A percentile compares a stretch with the other conserved stretches of the same genome.
Conservation (phyloP, 257 asterid species). For the Scutellaria barbata region DNA sequence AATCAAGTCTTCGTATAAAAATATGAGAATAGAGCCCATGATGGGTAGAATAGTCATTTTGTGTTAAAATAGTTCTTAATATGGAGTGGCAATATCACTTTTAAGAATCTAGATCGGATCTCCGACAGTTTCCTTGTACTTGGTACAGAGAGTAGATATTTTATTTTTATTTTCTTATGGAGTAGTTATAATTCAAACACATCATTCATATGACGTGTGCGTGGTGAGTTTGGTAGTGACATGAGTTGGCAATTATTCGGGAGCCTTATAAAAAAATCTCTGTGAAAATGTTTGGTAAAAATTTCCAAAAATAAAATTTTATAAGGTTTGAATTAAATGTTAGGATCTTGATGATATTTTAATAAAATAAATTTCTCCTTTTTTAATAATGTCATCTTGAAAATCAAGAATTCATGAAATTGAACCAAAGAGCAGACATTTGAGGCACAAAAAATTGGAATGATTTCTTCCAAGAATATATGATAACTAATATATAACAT, state of each 20-base stretch:
- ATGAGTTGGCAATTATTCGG: too few relatives aligned
- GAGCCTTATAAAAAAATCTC: too few relatives aligned
- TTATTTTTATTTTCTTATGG: too few relatives aligned
- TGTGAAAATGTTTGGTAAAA: too few relatives aligned
- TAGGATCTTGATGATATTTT: too few relatives aligned
- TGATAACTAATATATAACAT: not conserved
- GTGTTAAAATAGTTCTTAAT: not conserved
- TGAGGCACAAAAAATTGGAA: not conserved
- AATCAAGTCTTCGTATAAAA: too few relatives aligned
- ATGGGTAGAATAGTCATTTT: slow-evolving; percentile 16
- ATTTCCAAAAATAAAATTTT: too few relatives aligned
- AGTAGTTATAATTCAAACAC: too few relatives aligned
- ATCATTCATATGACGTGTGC: too few relatives aligned
- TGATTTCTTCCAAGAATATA: not conserved
- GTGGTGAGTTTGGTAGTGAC: too few relatives aligned
- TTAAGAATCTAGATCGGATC: slow-evolving; percentile 36
- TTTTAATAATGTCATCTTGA: not conserved
- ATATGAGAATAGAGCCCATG: not conserved
- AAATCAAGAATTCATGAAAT: not conserved
- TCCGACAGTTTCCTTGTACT: not conserved
- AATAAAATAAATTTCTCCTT: too few relatives aligned
- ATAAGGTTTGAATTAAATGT: too few relatives aligned
- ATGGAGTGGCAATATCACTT: slow-evolving; percentile 22
- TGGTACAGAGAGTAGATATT: not conserved
- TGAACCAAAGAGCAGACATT: not conserved